These are phyloP conservation scores for Adiantum capillusveneris DNA, from an alignment of 75 land plant genomes.

Conservation along the genomic window DNA sequence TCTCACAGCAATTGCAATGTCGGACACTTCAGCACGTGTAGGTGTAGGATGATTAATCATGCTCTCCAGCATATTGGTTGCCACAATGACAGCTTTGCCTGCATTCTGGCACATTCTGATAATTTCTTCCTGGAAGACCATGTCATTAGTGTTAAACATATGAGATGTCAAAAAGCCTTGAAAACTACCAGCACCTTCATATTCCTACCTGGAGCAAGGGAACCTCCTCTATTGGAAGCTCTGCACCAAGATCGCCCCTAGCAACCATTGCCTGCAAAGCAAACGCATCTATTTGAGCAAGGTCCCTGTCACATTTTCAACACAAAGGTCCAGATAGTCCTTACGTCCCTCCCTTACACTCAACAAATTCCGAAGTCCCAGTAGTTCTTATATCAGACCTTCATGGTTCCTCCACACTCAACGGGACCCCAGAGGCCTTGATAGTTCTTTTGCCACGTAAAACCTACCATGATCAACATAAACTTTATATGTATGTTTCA, in stretches of 20 bases:
- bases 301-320: neutral
- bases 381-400: too few species aligned
- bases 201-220: slow-evolving; percentile 72
- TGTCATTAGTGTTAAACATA: neutral
- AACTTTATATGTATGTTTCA: too few species aligned
- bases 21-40: slow-evolving; percentile 98
- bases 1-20: slow-evolving; percentile 93
- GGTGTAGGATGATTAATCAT: slow-evolving; percentile 98
- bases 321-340: too few species aligned
- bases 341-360: too few species aligned
- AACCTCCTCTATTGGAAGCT: slow-evolving; percentile 91
- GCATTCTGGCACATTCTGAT: slow-evolving; percentile 71
- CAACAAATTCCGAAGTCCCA: too few species aligned
- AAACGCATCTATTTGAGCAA: neutral
- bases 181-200: neutral
- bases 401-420: too few species aligned
- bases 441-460: too few species aligned
- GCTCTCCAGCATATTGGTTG: slow-evolving; percentile 98
- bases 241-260: slow-evolving; percentile 97
- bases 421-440: too few species aligned
- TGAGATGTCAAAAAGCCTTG: neutral
- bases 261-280: slow-evolving; percentile 89
- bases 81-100: slow-evolving; percentile 94
- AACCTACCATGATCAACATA: too few species aligned
- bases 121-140: slow-evolving; percentile 74